phyloP scores from a whole-genome alignment of 2,329 filamentous ascomycete genomes.

The Fusarium globosum region DNA sequence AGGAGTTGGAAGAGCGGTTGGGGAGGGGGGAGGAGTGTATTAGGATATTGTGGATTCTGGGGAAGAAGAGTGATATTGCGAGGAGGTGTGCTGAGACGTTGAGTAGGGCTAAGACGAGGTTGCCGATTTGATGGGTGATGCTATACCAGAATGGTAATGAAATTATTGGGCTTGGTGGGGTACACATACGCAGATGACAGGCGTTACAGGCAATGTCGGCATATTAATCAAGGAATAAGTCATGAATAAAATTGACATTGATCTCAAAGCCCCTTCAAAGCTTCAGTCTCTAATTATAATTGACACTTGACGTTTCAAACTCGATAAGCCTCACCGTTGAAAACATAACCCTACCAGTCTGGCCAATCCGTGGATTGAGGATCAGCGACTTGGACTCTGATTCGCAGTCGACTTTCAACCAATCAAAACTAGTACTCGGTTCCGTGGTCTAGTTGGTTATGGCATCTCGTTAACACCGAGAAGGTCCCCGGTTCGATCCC shows the following conservation, averaged over 20 bases:
- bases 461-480: conserved; percentile 3
- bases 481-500: neutral
- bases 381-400: neutral
- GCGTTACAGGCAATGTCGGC: neutral
- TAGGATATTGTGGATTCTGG: conserved; percentile 63
- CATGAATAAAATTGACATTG: neutral
- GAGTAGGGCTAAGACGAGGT: conserved; percentile 1
- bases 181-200: neutral
- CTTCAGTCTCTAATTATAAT: neutral
- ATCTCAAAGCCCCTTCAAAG: no score
- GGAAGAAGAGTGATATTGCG: conserved; percentile 63
- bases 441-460: conserved; percentile 9
- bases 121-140: neutral
- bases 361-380: rapidly evolving
- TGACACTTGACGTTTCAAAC: no score
- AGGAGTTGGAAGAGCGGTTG: conserved; percentile 45
- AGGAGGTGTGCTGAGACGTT: conserved; percentile 39
- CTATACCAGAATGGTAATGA: neutral
- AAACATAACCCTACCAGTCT: neutral
- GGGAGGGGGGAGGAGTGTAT: conserved; percentile 60
- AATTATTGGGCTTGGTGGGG: neutral
- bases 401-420: rapidly evolving
- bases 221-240: neutral
- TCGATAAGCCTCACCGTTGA: neutral
- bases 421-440: neutral